Evolutionary conservation across 208 protist species (phyloP), one percentile per base, ranked within the genome.

Genomic region (Leishmania guyanensis): DNA sequence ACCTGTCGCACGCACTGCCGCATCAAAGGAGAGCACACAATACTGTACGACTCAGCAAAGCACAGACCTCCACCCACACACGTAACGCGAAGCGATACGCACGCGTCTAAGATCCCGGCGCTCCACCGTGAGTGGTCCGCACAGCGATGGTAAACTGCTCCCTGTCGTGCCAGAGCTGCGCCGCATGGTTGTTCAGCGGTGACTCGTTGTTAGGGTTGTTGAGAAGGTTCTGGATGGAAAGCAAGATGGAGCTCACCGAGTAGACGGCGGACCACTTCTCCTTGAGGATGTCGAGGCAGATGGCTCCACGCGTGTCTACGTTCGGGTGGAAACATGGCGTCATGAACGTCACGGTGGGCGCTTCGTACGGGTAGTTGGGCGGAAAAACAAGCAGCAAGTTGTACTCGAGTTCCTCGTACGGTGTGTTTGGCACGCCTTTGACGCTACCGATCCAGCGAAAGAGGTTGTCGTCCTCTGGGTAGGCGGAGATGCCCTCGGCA

Each of bases 251-350:
- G 72, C 86, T 88, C 20, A 98, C 96, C 60, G 98, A 98, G 89
- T 99, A 99, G 20, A 98, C 93, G 12, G 98, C 96, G 17, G 95
- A 98, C 98, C 98, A 99, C 71, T 99, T 98, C 64, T 99, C 98
- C 90, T 99, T 99, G 29, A 99, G 90, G 74, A 99, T 99, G 87
- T 99, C 98, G n/a, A 99, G 88, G 86, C 98, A 99, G 77, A 99
- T 99, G 75, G 91, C 92, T 36, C 98, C 98, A 76, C 94, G 92
- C 48, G 90, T 81, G 77, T 98, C 96, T 5, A 99, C 98, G 84
- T 99, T 99, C 8, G 98, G 98, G 86, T 99, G 98, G 88, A 98
- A 99, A 87, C 97, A 99, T 26, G 96, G 93, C 17, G 98, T 99
- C 5, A 91, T 65, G 80, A 99, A 99, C 1, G 89, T 94, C 12